Evolutionary conservation across 2,329 filamentous ascomycete genomes (phyloP).

Genomic region (Myotisia sp.): DNA sequence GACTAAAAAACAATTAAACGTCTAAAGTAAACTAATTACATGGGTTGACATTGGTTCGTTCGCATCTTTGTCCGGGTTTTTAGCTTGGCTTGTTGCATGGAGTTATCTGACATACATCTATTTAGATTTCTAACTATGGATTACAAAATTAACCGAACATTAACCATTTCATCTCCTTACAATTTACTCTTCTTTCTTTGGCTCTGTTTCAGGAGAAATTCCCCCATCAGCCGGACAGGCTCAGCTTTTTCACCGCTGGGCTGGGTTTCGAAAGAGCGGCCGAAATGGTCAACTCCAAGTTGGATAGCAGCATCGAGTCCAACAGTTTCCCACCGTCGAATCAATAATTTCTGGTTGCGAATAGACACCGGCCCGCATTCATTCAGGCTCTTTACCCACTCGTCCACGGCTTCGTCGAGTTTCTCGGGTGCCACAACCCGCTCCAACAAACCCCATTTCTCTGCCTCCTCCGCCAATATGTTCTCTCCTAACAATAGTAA

Average conservation of each 20-base stretch:
- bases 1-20: too few relatives aligned
- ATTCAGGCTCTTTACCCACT: conserved; percentile 19
- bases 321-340: conserved; percentile 17
- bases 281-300: conserved; percentile 19
- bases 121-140: too few relatives aligned
- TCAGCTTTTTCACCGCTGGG: conserved; percentile 3
- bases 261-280: conserved; percentile 11
- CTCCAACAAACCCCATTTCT: conserved; percentile 26
- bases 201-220: conserved; percentile 7
- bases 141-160: too few relatives aligned
- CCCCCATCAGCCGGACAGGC: conserved; percentile 7
- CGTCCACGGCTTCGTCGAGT: conserved; percentile 20
- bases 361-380: conserved; percentile 21
- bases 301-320: conserved; percentile 15
- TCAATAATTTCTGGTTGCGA: conserved; percentile 21
- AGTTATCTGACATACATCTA: too few relatives aligned
- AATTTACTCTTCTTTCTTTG: conserved; percentile 4
- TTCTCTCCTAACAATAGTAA: conserved; percentile 25
- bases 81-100: too few relatives aligned
- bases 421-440: conserved; percentile 18
- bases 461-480: conserved; percentile 19
- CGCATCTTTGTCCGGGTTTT: too few relatives aligned
- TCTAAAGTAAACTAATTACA: too few relatives aligned
- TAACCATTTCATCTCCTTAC: too few relatives aligned
- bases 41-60: too few relatives aligned